Conservation (phyloP, 495 filamentous ascomycete genomes). For the Penicillium macrosclerotiorum region DNA sequence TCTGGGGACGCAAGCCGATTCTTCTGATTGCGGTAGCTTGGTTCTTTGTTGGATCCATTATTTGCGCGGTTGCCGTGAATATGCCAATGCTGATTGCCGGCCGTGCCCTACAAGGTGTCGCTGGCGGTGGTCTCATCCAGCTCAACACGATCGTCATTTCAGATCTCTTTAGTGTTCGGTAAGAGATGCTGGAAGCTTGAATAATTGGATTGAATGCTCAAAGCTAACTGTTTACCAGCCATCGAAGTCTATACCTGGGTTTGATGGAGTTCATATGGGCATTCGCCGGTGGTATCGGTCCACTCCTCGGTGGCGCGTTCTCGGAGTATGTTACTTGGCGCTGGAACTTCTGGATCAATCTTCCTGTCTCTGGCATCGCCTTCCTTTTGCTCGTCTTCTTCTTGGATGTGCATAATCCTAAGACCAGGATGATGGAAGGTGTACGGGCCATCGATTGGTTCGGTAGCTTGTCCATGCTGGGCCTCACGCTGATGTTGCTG, state of each 20-base stretch:
- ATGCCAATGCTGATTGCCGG: slow-evolving; percentile 57
- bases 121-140: slow-evolving; percentile 53
- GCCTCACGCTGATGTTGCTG: slow-evolving; percentile 72
- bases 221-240: slow-evolving; percentile 23
- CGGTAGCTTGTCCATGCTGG: slow-evolving; percentile 66
- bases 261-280: slow-evolving; percentile 57
- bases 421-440: slow-evolving; percentile 56
- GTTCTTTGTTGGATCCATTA: slow-evolving; percentile 43
- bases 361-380: slow-evolving; percentile 57
- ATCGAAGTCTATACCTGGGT: slow-evolving; percentile 53
- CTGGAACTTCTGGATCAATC: slow-evolving; percentile 73
- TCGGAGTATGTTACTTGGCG: slow-evolving; percentile 62
- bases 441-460: slow-evolving; percentile 77
- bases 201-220: too few relatives aligned
- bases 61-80: slow-evolving; percentile 46
- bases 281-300: slow-evolving; percentile 58
- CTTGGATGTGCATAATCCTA: slow-evolving; percentile 59
- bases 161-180: slow-evolving; percentile 60
- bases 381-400: slow-evolving; percentile 58
- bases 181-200: neutral
- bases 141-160: slow-evolving; percentile 54
- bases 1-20: slow-evolving; percentile 60
- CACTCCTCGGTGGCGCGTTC: slow-evolving; percentile 67
- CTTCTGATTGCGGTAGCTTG: slow-evolving; percentile 44
- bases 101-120: slow-evolving; percentile 54